Evolutionary conservation across 768 basidiomycete species (phyloP).

Genomic region (Sarcodon sp.): DNA sequence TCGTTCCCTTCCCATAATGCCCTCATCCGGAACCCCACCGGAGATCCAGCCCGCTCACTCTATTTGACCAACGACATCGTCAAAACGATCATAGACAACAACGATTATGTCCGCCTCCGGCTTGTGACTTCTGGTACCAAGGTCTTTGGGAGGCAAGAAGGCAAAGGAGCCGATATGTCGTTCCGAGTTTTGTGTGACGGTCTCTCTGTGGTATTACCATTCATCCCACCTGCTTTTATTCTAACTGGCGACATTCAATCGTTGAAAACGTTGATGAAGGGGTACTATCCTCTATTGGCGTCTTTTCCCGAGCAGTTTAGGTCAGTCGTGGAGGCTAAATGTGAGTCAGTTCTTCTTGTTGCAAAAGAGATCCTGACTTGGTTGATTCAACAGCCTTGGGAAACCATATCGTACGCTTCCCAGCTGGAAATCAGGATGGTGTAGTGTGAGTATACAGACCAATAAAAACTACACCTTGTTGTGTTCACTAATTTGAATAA

Average conservation of each 20-base stretch:
- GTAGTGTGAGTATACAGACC: conserved; percentile 32
- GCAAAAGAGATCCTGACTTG: neutral
- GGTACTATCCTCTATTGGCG: conserved; percentile 71
- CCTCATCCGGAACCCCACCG: conserved; percentile 77
- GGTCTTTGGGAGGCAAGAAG: conserved; percentile 84
- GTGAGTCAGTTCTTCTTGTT: conserved; percentile 24
- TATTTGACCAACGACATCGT: conserved; percentile 84
- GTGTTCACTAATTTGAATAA: neutral
- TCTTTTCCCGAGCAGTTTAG: conserved; percentile 51
- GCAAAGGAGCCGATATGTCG: conserved; percentile 36
- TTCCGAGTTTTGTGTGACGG: conserved; percentile 82
- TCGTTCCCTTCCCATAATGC: conserved; percentile 67
- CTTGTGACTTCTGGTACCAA: conserved; percentile 92
- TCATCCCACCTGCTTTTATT: conserved; percentile 51
- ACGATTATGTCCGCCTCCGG: conserved; percentile 75
- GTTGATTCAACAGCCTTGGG: conserved; percentile 35
- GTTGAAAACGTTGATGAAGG: conserved; percentile 54
- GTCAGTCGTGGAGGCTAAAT: conserved; percentile 32
- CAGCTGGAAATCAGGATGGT: conserved; percentile 35
- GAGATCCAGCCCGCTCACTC: conserved; percentile 61
- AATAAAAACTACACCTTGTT: neutral
- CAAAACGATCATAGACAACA: conserved; percentile 65
- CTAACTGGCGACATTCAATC: conserved; percentile 41
- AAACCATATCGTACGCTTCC: conserved; percentile 62
- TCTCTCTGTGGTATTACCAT: conserved; percentile 73